Evolutionary conservation across 371 early-diverging fungal genomes (phyloP), one percentile per base, ranked within the genome.

Genomic region (Lichtheimia ornata): DNA sequence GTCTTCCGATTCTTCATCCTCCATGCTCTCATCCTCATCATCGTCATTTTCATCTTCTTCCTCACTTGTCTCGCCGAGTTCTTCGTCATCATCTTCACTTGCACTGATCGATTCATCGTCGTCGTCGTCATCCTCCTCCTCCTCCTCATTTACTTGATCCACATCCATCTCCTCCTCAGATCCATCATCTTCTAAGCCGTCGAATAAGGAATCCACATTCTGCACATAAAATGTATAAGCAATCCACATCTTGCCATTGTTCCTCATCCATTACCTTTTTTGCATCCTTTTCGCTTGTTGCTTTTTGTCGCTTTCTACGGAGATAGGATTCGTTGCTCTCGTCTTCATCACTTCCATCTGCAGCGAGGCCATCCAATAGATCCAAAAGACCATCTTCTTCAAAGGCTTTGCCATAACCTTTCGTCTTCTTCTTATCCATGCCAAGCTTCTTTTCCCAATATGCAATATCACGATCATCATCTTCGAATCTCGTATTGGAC

Each of bases 371-470:
- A 44, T 74, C 82, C n/a, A 79, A 51, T 7, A 81, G 30, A 25
- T 81, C 82, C 47, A 78, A 51, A 35, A 81, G 62, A 13, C 82
- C 82, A 64, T 91, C 91, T 2, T 87, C 82, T 49, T 77, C 72
- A 52, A 90, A 84, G 1, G 81, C 83, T 42, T 77, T 87, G 47
- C 79, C 77, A 13, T 76, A 57, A 17, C 82, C 53, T 35, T 66
- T 73, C 42, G 78, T 76, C 55, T 77, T 83, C 53, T 81, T 84
- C 63, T 92, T 93, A 63, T 67, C 62, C 11, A 92, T 68, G 1
- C 90, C 90, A 14, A 96, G 79, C 63, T 90, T 90, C 66, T 87
- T 86, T 52, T 93, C 90, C 68, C 91, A 90, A 49, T 85, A 82
- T 20, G 84, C 85, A 72, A 94, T 84, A 42, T 89, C 89, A 22